Evolutionary conservation across 2,329 filamentous ascomycete genomes (phyloP).

Genomic region (Neoscytalidium dimidiatum): DNA sequence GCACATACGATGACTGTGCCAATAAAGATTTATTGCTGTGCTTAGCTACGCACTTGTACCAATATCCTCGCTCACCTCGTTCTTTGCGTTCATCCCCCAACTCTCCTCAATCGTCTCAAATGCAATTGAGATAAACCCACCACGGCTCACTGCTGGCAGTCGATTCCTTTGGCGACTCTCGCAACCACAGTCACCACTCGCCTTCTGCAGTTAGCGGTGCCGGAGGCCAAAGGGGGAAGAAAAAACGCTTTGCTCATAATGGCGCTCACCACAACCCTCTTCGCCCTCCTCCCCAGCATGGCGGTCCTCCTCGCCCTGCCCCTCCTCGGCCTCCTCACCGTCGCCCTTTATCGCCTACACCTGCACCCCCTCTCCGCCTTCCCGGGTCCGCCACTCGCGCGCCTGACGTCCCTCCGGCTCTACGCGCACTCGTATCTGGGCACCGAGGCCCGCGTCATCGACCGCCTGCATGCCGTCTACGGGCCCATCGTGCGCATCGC

Average conservation of each 20-base stretch:
- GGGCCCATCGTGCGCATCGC: conserved; percentile 28
- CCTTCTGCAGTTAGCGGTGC: too few species aligned
- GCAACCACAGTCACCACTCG: too few species aligned
- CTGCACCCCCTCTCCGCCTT: conserved; percentile 16
- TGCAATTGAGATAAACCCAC: not conserved
- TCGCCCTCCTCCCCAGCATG: conserved; percentile 27
- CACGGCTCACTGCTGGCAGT: too few species aligned
- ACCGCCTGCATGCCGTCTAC: not conserved
- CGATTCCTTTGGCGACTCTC: too few species aligned
- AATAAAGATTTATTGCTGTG: not conserved
- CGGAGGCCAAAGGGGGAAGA: too few species aligned
- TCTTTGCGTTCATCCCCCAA: not conserved
- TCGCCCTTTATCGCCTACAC: conserved; percentile 21
- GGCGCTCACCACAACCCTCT: conserved; percentile 23
- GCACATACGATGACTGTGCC: not conserved
- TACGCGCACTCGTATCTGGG: conserved; percentile 13
- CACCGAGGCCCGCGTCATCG: conserved; percentile 14
- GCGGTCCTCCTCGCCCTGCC: not conserved
- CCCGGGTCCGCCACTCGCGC: conserved; percentile 14
- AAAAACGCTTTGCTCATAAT: too few species aligned
- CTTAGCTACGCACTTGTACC: not conserved
- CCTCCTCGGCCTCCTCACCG: not conserved
- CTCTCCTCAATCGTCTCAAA: not conserved
- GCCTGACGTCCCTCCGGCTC: conserved; percentile 7
- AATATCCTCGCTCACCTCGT: not conserved